phyloP scores from a whole-genome alignment of 2,329 filamentous ascomycete species.

The Stagonosporopsis rhizophila region DNA sequence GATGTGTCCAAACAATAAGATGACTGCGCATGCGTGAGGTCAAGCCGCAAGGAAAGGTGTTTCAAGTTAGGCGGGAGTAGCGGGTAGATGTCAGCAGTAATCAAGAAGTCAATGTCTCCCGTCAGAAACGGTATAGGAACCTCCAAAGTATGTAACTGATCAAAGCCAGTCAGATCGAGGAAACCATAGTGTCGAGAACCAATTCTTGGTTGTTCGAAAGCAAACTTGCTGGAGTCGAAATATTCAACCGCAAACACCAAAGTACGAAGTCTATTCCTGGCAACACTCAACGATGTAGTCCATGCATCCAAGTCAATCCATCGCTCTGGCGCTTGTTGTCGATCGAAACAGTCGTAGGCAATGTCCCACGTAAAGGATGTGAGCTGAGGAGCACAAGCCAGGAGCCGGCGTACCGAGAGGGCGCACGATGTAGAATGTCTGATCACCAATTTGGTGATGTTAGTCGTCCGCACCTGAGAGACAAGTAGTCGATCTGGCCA shows the following conservation, averaged over 20 bases:
- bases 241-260: slow-evolving; percentile 34
- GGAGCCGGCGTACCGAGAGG: slow-evolving; percentile 9
- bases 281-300: slow-evolving; percentile 21
- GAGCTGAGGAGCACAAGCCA: slow-evolving; percentile 29
- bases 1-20: slow-evolving; percentile 29
- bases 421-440: slow-evolving; percentile 23
- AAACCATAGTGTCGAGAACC: slow-evolving; percentile 24
- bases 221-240: slow-evolving; percentile 23
- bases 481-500: slow-evolving; percentile 5
- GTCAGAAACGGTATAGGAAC: slow-evolving; percentile 35
- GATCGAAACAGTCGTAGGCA: slow-evolving; percentile 24
- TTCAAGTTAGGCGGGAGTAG: slow-evolving; percentile 32
- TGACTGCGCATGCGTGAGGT: slow-evolving; percentile 36
- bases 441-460: slow-evolving; percentile 32
- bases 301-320: slow-evolving; percentile 29
- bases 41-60: slow-evolving; percentile 33
- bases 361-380: slow-evolving; percentile 35
- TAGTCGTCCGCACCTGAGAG: slow-evolving; percentile 11
- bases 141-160: slow-evolving; percentile 35
- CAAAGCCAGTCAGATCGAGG: slow-evolving; percentile 33
- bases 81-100: slow-evolving; percentile 29
- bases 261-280: slow-evolving; percentile 23
- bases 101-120: slow-evolving; percentile 32
- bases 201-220: slow-evolving; percentile 33
- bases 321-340: neutral